phyloP scores from a whole-genome alignment of 768 basidiomycete species.

The Xerocomellus intermedius region DNA sequence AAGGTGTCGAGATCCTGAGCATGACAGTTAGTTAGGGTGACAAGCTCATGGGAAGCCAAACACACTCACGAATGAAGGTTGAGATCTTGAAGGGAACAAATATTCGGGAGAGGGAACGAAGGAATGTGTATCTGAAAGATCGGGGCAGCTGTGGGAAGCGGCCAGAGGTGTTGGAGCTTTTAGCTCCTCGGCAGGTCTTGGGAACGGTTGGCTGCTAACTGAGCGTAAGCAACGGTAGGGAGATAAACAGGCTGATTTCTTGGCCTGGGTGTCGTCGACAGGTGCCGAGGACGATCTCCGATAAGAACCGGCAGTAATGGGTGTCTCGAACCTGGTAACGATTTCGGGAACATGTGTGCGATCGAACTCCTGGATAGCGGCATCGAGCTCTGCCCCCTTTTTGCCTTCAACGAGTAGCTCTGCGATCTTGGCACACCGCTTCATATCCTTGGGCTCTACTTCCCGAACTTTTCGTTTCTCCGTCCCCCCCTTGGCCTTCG shows the following conservation, averaged over 20 bases:
- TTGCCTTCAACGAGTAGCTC: conserved; percentile 65
- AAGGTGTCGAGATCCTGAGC: conserved; percentile 31
- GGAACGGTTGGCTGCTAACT: conserved; percentile 23
- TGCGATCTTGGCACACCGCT: conserved; percentile 66
- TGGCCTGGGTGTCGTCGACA: conserved; percentile 39
- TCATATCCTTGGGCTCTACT: conserved; percentile 51
- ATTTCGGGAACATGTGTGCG: conserved; percentile 53
- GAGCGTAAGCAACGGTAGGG: conserved; percentile 22
- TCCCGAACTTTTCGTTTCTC: conserved; percentile 37
- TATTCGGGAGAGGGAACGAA: conserved; percentile 32
- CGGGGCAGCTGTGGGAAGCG: conserved; percentile 26
- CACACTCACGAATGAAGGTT: conserved; percentile 50
- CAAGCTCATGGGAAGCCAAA: not conserved
- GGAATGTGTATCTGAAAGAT: conserved; percentile 34
- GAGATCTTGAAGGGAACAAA: conserved; percentile 36
- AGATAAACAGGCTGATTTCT: conserved; percentile 29
- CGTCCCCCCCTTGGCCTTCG: conserved; percentile 27
- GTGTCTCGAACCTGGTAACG: conserved; percentile 70
- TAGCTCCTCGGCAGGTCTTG: not conserved
- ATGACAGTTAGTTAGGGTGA: conserved; percentile 2
- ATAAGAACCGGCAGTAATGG: conserved; percentile 69
- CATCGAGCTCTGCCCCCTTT: conserved; percentile 58
- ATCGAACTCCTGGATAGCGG: conserved; percentile 61
- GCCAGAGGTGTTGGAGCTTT: conserved; percentile 6
- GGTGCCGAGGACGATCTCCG: conserved; percentile 67